Evolutionary conservation across 2,329 filamentous ascomycete species (phyloP), one percentile per base, ranked within the genome.

Genomic region (Aspergillus viridinutans): DNA sequence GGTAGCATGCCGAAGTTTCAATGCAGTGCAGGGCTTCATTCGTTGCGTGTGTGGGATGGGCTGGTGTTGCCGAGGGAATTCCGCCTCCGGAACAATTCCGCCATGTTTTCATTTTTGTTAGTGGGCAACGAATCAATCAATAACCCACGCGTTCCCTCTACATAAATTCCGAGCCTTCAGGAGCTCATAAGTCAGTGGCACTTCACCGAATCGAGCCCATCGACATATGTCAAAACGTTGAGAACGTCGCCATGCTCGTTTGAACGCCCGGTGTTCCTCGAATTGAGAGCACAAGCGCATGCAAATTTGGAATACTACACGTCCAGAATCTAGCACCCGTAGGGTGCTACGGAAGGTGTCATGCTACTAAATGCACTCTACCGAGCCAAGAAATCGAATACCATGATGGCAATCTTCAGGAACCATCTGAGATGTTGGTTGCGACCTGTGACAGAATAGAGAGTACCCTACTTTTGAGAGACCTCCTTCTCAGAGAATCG

Each of bases 41-140:
- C 55, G 59, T 40, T 51, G 40, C 45, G 23, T 51, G 40, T 12
- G 10, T 14, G n/a, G 48, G 47, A 20, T 54, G n/a, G n/a, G 4
- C 32, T 48, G 20, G 29, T 25, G 32, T 48, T 45, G 47, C 63
- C 63, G 63, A 63, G 54, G 17, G 20, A 9, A 53, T 67, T 67
- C 64, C 64, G 64, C 62, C 56, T 57, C 47, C 64, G 64, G 64
- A 67, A 64, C 5, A 1, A 49, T 67, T 67, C 64, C 64, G 64
- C 62, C 35, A 32, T 23, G 1, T 20, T 26, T 21, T 9, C n/a
- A 20, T 4, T 3, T 21, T 20, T 21, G 8, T 17, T 14, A 4
- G 14, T 38, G 7, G 14, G 32, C 14, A 14, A 38, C 32, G 14
- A 35, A 50, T 29, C 49, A 52, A 55, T 49, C 32, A 9, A 23